These are phyloP conservation scores for Climacium dendroides DNA, from an alignment of 225 moss, liverwort and hornwort genomes.

Conservation along the genomic window DNA sequence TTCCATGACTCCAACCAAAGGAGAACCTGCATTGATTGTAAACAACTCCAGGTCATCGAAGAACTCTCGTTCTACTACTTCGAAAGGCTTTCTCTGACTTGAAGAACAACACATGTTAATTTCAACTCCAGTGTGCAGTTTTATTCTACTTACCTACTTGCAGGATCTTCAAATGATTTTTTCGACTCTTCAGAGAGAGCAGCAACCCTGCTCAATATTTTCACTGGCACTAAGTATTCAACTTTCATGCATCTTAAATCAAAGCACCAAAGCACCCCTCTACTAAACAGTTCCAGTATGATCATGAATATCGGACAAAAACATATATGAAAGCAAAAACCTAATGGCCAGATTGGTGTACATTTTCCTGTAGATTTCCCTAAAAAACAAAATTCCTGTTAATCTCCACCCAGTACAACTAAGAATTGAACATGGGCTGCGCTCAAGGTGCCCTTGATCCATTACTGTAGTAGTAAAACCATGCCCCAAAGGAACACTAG, in stretches of 20 bases:
- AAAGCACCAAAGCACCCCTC: neutral
- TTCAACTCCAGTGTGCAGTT: neutral
- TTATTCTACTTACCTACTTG: constrained; percentile 39
- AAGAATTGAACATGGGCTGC: neutral
- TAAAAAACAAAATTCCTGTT: neutral
- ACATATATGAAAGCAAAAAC: neutral
- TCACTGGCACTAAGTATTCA: neutral
- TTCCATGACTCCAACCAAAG: constrained; percentile 96
- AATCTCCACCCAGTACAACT: neutral
- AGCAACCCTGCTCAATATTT: constrained; percentile 53
- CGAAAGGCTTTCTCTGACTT: neutral
- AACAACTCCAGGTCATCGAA: neutral
- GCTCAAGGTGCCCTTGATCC: neutral
- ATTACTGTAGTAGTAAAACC: neutral
- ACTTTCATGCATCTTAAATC: neutral
- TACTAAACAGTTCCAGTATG: neutral
- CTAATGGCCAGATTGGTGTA: neutral
- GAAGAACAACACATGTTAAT: neutral
- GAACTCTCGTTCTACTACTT: neutral
- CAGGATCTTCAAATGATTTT: constrained; percentile 59
- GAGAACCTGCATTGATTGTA: constrained; percentile 47
- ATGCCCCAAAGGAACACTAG: neutral
- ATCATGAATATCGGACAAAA: neutral
- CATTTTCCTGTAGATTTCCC: neutral
- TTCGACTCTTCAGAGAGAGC: constrained; percentile 55